A percentile compares a stretch with the other conserved stretches of the same genome.
These are phyloP conservation scores for Talaromyces sp. DNA, from an alignment of 2,329 filamentous ascomycete species.

Conservation along the genomic window DNA sequence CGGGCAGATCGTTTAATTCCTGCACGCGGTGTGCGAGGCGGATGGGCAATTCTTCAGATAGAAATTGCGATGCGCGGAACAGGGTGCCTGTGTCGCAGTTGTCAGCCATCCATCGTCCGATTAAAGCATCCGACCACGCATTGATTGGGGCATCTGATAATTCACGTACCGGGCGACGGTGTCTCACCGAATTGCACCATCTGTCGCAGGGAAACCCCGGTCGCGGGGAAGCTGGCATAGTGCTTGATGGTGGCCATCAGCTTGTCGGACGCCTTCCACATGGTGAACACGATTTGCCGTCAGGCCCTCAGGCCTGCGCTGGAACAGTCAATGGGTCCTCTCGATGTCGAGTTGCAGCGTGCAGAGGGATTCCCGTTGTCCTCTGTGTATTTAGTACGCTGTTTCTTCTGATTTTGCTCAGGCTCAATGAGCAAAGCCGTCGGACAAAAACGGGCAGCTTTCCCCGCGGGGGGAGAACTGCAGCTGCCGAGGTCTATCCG, in stretches of 20 bases:
- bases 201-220: conserved; percentile 90
- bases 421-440: not conserved
- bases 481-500: conserved; percentile 14
- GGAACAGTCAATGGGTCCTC: not conserved
- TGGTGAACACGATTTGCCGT: conserved; percentile 35
- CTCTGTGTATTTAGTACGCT: not conserved
- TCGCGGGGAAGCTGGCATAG: conserved; percentile 95
- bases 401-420: not conserved
- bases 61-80: conserved; percentile 95
- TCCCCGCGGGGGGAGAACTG: conserved; percentile 5
- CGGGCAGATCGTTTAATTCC: conserved; percentile 84
- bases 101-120: not conserved
- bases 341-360: not conserved
- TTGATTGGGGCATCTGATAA: too few relatives aligned
- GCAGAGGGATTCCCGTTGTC: not conserved
- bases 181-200: conserved; percentile 99
- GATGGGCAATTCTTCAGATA: conserved; percentile 96
- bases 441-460: conserved; percentile 16
- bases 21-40: conserved; percentile 93
- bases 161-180: conserved; percentile 71
- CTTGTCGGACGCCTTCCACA: conserved; percentile 90
- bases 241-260: conserved; percentile 97
- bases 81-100: conserved; percentile 63
- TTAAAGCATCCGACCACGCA: not conserved
- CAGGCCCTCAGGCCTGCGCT: conserved; percentile 8